Evolutionary conservation across 176 grass and related monocot genomes (phyloP).

Genomic region (Themeda triandra): DNA sequence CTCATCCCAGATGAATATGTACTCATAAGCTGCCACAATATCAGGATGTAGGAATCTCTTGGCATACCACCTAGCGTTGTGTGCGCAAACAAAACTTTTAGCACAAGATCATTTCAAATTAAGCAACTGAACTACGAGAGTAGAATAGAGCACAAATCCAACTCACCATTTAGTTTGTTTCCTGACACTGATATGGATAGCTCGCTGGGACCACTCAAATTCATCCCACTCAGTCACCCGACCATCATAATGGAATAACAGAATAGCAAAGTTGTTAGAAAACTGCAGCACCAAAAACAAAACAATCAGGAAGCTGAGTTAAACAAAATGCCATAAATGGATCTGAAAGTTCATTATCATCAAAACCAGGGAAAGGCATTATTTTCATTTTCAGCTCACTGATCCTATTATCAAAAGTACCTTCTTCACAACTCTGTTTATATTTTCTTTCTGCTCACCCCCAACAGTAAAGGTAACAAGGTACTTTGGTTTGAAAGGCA

Average conservation of each 20-base stretch:
- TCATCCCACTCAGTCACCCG: conserved; percentile 70
- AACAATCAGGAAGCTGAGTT: conserved; percentile 21
- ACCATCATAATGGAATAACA: conserved; percentile 82
- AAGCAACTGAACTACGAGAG: background rate
- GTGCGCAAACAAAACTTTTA: conserved; percentile 13
- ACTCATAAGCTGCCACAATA: conserved; percentile 72
- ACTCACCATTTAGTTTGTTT: conserved; percentile 77
- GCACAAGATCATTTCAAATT: background rate
- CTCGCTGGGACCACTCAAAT: conserved; percentile 81
- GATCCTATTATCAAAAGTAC: conserved; percentile 29
- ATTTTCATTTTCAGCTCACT: background rate
- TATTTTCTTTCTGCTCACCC: conserved; percentile 71
- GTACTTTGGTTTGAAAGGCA: conserved; percentile 80
- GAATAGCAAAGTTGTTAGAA: conserved; percentile 69
- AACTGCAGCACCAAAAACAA: conserved; percentile 49
- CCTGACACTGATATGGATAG: conserved; percentile 69
- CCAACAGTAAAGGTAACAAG: conserved; percentile 88
- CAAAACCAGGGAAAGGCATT: background rate
- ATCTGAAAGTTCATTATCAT: conserved; percentile 4
- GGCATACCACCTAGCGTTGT: conserved; percentile 68
- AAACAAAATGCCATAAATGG: background rate
- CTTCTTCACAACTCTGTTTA: conserved; percentile 83
- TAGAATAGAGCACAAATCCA: background rate
- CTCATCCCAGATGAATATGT: conserved; percentile 99
- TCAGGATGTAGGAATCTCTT: conserved; percentile 95